phyloP scores from a whole-genome alignment of 139 green algal species.

The Chlamydomonas eustigma region DNA sequence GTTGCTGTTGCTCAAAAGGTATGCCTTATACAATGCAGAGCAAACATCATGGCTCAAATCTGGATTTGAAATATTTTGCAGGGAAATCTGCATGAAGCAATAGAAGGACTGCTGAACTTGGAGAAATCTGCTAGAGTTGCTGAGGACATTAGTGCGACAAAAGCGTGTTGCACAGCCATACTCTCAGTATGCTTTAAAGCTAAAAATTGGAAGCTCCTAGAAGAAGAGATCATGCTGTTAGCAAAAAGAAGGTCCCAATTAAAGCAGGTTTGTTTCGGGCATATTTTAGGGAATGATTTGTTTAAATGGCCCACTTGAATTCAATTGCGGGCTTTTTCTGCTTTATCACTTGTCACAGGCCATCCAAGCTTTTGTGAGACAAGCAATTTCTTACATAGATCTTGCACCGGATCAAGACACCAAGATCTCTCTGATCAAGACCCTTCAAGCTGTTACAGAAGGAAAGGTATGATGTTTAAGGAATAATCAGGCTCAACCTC shows the following conservation, averaged over 20 bases:
- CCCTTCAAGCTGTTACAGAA: conserved; percentile 88
- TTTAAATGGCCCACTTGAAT: too few relatives aligned
- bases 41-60: background rate
- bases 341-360: conserved; percentile 43
- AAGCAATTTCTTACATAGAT: conserved; percentile 86
- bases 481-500: too few relatives aligned
- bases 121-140: conserved; percentile 82
- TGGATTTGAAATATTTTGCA: conserved; percentile 4
- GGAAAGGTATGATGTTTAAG: conserved; percentile 78
- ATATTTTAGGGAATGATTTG: background rate
- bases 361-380: conserved; percentile 85
- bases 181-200: conserved; percentile 73
- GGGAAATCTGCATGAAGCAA: conserved; percentile 37
- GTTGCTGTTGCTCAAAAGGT: conserved; percentile 41
- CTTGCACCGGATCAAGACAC: conserved; percentile 63
- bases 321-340: too few relatives aligned
- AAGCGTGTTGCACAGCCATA: conserved; percentile 72
- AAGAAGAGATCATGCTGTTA: conserved; percentile 93
- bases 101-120: conserved; percentile 77
- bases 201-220: conserved; percentile 82
- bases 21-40: background rate
- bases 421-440: conserved; percentile 89
- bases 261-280: conserved; percentile 79
- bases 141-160: conserved; percentile 81
- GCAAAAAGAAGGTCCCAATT: conserved; percentile 94